Evolutionary conservation across 768 basidiomycete species (phyloP).

Genomic region (Roridomyces roridus): DNA sequence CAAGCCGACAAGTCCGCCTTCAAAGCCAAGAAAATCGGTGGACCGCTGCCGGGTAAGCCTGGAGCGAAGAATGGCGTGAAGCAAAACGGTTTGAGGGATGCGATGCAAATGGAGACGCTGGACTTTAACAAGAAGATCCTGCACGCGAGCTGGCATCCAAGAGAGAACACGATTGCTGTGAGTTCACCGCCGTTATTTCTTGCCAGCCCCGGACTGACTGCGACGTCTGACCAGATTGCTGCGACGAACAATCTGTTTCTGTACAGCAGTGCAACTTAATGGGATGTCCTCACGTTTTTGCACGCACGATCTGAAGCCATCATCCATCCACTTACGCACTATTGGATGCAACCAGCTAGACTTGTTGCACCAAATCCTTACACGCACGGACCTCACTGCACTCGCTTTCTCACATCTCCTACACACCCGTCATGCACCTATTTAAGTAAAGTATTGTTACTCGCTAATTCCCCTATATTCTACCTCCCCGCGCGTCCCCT

Average conservation of each 20-base stretch:
- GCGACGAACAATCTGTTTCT: conserved; percentile 96
- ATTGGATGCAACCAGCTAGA: conserved; percentile 15
- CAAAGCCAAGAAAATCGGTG: conserved; percentile 99
- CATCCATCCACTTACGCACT: conserved; percentile 12
- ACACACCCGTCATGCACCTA: conserved; percentile 18
- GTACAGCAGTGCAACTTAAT: conserved; percentile 76
- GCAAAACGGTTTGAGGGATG: conserved; percentile 75
- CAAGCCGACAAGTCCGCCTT: conserved; percentile 99
- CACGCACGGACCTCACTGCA: conserved; percentile 25
- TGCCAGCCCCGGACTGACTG: background rate
- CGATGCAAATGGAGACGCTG: conserved; percentile 84
- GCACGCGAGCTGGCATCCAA: conserved; percentile 96
- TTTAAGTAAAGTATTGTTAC: conserved; percentile 23
- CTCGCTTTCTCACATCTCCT: conserved; percentile 13
- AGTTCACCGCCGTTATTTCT: conserved; percentile 35
- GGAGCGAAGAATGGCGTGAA: conserved; percentile 79
- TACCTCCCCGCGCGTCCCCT: conserved; percentile 1
- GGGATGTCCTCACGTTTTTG: conserved; percentile 24
- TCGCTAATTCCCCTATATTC: conserved; percentile 20
- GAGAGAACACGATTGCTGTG: conserved; percentile 97
- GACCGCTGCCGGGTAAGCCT: conserved; percentile 74
- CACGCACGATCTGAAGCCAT: conserved; percentile 19
- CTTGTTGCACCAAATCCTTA: conserved; percentile 21
- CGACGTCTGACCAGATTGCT: conserved; percentile 68
- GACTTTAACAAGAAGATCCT: conserved; percentile 99